These are phyloP conservation scores for Saxophila tyrrhenica DNA, from an alignment of 495 filamentous ascomycete species.

Conservation along the genomic window DNA sequence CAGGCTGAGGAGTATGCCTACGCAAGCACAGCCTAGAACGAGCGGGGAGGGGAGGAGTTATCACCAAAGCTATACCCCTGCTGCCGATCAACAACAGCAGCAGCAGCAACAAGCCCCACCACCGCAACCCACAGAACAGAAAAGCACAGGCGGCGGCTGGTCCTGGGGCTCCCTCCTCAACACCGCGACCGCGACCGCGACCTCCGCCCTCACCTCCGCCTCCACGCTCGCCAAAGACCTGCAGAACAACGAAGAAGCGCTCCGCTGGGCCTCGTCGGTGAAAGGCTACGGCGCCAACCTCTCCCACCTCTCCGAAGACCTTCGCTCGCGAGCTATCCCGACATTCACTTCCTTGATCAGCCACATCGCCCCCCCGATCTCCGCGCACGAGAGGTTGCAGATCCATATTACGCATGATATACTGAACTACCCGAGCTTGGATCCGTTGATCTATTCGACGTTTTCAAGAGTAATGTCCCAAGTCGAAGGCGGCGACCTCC, in stretches of 20 bases:
- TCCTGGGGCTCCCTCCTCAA: conserved; percentile 71
- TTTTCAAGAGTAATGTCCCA: conserved; percentile 97
- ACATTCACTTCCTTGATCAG: conserved; percentile 92
- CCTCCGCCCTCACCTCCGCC: conserved; percentile 83
- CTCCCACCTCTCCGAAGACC: conserved; percentile 46
- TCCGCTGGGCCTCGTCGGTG: conserved; percentile 90
- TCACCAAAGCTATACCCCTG: conserved; percentile 40
- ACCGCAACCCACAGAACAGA: background rate
- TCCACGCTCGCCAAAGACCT: conserved; percentile 90
- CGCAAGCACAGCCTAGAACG: conserved; percentile 38
- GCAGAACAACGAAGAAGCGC: conserved; percentile 90
- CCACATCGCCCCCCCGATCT: conserved; percentile 91
- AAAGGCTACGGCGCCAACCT: conserved; percentile 74
- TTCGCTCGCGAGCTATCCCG: conserved; percentile 78
- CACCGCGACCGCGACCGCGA: conserved; percentile 38
- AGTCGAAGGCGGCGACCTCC: conserved; percentile 93
- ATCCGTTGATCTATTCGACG: conserved; percentile 82
- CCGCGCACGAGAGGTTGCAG: conserved; percentile 90
- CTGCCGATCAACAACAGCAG: conserved; percentile 39
- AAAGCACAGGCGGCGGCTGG: conserved; percentile 55
- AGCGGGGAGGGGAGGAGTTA: conserved; percentile 67
- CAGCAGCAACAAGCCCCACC: conserved; percentile 36
- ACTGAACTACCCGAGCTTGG: conserved; percentile 83
- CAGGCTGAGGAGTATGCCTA: conserved; percentile 26
- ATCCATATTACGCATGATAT: conserved; percentile 98